Conservation (phyloP, 495 filamentous ascomycete genomes). For the Baudoinia panamericana region DNA sequence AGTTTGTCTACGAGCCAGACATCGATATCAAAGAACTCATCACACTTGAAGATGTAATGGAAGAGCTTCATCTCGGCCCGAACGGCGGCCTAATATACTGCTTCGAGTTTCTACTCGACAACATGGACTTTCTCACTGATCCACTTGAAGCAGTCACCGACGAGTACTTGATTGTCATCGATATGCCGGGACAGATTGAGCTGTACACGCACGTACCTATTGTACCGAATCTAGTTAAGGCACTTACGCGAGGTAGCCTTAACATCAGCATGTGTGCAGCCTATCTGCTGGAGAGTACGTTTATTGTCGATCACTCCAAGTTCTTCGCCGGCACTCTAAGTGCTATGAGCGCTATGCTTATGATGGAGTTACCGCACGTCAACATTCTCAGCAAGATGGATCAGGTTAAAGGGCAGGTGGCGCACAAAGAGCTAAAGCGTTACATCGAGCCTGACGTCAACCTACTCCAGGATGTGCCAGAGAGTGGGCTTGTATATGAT, state of each 20-base stretch:
- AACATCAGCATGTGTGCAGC: constrained; percentile 88
- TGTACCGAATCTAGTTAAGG: constrained; percentile 69
- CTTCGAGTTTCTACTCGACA: constrained; percentile 92
- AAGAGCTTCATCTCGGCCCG: constrained; percentile 82
- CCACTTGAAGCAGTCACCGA: constrained; percentile 76
- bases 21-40: constrained; percentile 96
- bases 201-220: constrained; percentile 95
- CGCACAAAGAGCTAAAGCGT: constrained; percentile 68
- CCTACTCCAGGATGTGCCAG: constrained; percentile 52
- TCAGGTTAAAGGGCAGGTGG: constrained; percentile 70
- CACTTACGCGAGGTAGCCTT: constrained; percentile 68
- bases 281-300: constrained; percentile 89
- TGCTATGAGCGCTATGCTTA: constrained; percentile 97
- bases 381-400: constrained; percentile 97
- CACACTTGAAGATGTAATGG: constrained; percentile 95
- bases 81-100: constrained; percentile 97
- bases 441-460: constrained; percentile 74
- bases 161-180: constrained; percentile 91
- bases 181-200: constrained; percentile 98
- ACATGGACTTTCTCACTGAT: constrained; percentile 76
- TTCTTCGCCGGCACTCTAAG: constrained; percentile 92
- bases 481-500: constrained; percentile 31
- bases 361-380: constrained; percentile 90
- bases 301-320: constrained; percentile 87
- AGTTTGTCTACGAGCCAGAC: constrained; percentile 82